Evolutionary conservation across 2,329 filamentous ascomycete genomes (phyloP).

Genomic region (Cytospora piceicola): DNA sequence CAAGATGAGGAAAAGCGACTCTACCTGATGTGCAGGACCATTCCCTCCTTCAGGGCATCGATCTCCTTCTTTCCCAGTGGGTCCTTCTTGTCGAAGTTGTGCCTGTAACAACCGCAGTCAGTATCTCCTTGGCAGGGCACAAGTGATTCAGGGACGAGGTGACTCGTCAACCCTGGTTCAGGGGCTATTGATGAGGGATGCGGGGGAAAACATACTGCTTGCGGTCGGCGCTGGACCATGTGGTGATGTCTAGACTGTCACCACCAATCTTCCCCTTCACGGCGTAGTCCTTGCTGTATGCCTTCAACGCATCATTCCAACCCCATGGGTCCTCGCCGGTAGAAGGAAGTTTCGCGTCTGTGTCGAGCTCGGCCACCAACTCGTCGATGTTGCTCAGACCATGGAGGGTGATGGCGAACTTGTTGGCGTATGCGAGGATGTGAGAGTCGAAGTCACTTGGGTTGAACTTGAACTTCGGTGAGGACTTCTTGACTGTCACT

Average conservation of each 20-base stretch:
- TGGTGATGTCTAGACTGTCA: constrained; percentile 44
- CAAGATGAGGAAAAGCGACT: constrained; percentile 34
- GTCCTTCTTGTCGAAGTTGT: constrained; percentile 42
- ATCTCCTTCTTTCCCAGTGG: constrained; percentile 41
- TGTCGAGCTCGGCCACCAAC: constrained; percentile 30
- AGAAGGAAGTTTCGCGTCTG: constrained; percentile 34
- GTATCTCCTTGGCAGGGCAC: neutral
- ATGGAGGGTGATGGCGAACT: constrained; percentile 39
- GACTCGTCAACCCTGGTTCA: too few relatives aligned
- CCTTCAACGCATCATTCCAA: constrained; percentile 33
- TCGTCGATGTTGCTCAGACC: constrained; percentile 37
- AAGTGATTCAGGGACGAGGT: neutral
- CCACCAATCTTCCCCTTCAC: constrained; percentile 41
- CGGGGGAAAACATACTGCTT: constrained; percentile 33
- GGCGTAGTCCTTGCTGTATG: constrained; percentile 33
- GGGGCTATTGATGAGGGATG: neutral
- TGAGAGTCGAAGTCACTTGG: constrained; percentile 38
- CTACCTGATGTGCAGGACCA: constrained; percentile 34
- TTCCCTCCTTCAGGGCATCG: constrained; percentile 43
- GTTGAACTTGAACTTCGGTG: constrained; percentile 30
- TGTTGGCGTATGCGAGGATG: constrained; percentile 42
- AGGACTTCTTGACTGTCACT: constrained; percentile 30
- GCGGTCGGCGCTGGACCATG: constrained; percentile 40
- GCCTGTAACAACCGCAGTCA: neutral
- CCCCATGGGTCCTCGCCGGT: constrained; percentile 37